Evolutionary conservation across 495 filamentous ascomycete species (phyloP).

Genomic region (Terfezia boudieri): DNA sequence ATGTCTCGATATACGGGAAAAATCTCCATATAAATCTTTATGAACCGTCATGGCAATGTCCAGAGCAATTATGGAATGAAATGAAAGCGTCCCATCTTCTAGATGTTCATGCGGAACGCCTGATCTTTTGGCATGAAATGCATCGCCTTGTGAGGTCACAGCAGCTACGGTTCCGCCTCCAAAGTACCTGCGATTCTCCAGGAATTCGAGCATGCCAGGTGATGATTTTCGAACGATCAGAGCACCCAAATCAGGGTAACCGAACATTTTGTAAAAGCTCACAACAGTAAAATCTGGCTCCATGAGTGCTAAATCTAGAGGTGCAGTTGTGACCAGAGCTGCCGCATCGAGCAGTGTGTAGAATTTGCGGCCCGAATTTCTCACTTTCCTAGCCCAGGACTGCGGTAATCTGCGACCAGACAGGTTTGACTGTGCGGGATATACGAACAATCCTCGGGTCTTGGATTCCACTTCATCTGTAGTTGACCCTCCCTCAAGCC

Average conservation of each 20-base stretch:
- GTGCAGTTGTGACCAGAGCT: conserved; percentile 52
- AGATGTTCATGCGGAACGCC: conserved; percentile 54
- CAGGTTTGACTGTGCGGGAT: conserved; percentile 84
- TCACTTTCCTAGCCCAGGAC: conserved; percentile 39
- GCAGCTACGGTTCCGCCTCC: conserved; percentile 92
- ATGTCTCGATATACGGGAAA: conserved; percentile 52
- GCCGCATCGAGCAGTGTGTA: conserved; percentile 87
- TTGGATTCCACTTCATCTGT: conserved; percentile 5
- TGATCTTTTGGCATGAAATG: conserved; percentile 54
- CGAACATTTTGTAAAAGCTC: conserved; percentile 94
- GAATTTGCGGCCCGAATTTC: conserved; percentile 19
- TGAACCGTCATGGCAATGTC: conserved; percentile 51
- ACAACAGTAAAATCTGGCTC: conserved; percentile 75
- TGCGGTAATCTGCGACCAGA: conserved; percentile 59
- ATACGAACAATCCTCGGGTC: conserved; percentile 42
- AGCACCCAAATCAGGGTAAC: conserved; percentile 78
- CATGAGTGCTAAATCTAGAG: conserved; percentile 40
- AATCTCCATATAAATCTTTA: conserved; percentile 41
- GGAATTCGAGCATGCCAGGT: conserved; percentile 23
- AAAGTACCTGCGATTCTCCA: conserved; percentile 53
- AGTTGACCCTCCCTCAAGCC: conserved; percentile 28
- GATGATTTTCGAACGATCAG: conserved; percentile 53
- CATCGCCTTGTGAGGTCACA: conserved; percentile 20
- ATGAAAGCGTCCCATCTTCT: conserved; percentile 76
- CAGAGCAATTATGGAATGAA: conserved; percentile 71